These are phyloP conservation scores for Corymbia calophylla DNA, from an alignment of 441 rosid species.

Conservation along the genomic window DNA sequence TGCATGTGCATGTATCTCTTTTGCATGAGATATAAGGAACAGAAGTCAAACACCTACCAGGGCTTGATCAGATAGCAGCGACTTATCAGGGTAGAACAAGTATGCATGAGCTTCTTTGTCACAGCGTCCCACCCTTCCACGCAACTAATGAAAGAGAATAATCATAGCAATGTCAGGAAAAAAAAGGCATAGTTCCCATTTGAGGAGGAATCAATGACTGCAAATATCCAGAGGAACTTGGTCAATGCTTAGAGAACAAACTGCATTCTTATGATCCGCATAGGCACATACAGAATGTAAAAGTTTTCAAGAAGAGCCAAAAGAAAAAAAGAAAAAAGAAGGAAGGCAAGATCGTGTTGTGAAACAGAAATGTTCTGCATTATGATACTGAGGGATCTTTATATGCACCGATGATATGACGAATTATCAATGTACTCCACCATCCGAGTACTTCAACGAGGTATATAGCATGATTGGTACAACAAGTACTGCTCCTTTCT, in stretches of 20 bases:
- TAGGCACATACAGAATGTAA: not conserved
- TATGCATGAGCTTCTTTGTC: conserved; percentile 97
- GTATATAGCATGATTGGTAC: not conserved
- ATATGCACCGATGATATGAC: not conserved
- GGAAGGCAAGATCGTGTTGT: not conserved
- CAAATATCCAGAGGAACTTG: not conserved
- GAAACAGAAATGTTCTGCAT: not conserved
- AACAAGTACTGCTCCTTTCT: not conserved
- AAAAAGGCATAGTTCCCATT: not conserved
- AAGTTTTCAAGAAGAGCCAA: not conserved
- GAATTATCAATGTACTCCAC: not conserved
- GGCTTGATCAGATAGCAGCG: conserved; percentile 70
- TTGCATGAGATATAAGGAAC: not conserved
- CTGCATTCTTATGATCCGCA: not conserved
- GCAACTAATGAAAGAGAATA: conserved; percentile 46
- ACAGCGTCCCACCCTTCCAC: conserved; percentile 98
- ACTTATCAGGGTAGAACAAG: conserved; percentile 87
- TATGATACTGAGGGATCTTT: not conserved
- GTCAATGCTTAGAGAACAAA: not conserved
- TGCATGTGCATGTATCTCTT: not conserved
- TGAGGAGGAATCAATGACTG: not conserved
- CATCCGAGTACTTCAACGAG: not conserved
- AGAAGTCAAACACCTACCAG: conserved; percentile 37
- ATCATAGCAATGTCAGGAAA: not conserved
- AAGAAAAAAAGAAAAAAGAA: not conserved